A percentile compares a stretch with the other conserved stretches of the same genome.
Evolutionary conservation across 2,329 filamentous ascomycete genomes (phyloP).

Genomic region (Monascus ruber): DNA sequence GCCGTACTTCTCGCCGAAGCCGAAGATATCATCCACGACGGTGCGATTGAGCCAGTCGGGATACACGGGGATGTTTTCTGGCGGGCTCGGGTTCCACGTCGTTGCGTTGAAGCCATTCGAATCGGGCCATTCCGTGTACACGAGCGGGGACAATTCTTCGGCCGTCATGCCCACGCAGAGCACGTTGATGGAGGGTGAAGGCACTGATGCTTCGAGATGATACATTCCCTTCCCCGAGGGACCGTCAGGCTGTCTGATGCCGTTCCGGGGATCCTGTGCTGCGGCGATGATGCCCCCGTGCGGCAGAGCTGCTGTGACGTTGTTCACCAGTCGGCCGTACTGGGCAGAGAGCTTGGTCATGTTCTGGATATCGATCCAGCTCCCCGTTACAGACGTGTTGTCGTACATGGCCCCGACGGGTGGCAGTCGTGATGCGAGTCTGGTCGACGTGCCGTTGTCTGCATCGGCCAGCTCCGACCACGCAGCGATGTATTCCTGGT

Average conservation of each 20-base stretch:
- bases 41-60: conserved; percentile 45
- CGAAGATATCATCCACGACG: conserved; percentile 58
- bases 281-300: conserved; percentile 59
- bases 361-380: conserved; percentile 56
- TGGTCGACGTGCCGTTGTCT: conserved; percentile 30
- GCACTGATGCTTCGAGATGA: conserved; percentile 54
- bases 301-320: conserved; percentile 66
- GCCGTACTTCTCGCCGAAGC: conserved; percentile 46
- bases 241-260: conserved; percentile 58
- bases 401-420: conserved; percentile 56
- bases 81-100: conserved; percentile 14
- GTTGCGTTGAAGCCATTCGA: conserved; percentile 15
- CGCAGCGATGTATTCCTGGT: conserved; percentile 46
- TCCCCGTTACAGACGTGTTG: conserved; percentile 58
- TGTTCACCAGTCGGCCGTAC: conserved; percentile 54
- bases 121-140: conserved; percentile 52
- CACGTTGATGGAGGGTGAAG: conserved; percentile 60
- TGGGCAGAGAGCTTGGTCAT: conserved; percentile 40
- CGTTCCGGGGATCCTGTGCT: conserved; percentile 49
- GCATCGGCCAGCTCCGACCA: conserved; percentile 43
- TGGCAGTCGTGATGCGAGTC: conserved; percentile 42
- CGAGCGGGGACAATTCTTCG: conserved; percentile 50
- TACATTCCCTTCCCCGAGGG: conserved; percentile 58
- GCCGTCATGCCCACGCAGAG: conserved; percentile 56
- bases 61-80: conserved; percentile 22